Conservation (phyloP, 306 rosid species). For the Potentilla sterilis region DNA sequence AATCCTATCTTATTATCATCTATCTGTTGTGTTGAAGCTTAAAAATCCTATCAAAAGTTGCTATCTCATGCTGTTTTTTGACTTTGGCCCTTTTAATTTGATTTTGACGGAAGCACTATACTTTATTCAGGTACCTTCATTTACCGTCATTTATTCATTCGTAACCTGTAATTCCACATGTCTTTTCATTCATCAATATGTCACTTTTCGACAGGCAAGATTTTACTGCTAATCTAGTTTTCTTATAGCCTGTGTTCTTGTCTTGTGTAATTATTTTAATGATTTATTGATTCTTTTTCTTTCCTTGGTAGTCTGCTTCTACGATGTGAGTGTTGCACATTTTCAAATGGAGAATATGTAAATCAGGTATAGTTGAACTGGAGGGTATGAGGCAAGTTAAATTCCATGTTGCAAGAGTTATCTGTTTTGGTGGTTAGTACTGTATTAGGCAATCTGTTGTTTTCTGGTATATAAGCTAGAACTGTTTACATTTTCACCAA, state of each 20-base stretch:
- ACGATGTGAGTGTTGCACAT: conserved; percentile 93
- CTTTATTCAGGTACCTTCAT: conserved; percentile 77
- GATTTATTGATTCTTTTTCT: conserved; percentile 3
- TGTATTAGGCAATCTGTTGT: conserved; percentile 90
- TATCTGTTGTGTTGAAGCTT: conserved; percentile 2
- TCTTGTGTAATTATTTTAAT: conserved; percentile 1
- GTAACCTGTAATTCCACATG: conserved; percentile 86
- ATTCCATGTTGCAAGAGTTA: background rate
- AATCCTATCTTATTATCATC: background rate
- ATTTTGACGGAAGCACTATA: conserved; percentile 29
- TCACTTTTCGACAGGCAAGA: conserved; percentile 91
- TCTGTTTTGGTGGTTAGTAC: conserved; percentile 1
- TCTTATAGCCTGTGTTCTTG: too few relatives aligned
- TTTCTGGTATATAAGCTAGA: conserved; percentile 96
- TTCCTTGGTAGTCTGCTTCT: conserved; percentile 63
- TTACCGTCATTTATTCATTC: too few relatives aligned
- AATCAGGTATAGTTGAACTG: conserved; percentile 90
- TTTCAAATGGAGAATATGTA: conserved; percentile 95
- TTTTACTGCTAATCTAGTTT: conserved; percentile 1
- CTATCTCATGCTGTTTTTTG: conserved; percentile 1
- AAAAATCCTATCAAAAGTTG: background rate
- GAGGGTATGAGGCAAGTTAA: conserved; percentile 74
- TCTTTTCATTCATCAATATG: conserved; percentile 89
- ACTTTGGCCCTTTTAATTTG: background rate
- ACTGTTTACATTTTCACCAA: too few relatives aligned